Base-by-base conservation (phyloP, 306 rosid species). In the Quercus robur region DNA sequence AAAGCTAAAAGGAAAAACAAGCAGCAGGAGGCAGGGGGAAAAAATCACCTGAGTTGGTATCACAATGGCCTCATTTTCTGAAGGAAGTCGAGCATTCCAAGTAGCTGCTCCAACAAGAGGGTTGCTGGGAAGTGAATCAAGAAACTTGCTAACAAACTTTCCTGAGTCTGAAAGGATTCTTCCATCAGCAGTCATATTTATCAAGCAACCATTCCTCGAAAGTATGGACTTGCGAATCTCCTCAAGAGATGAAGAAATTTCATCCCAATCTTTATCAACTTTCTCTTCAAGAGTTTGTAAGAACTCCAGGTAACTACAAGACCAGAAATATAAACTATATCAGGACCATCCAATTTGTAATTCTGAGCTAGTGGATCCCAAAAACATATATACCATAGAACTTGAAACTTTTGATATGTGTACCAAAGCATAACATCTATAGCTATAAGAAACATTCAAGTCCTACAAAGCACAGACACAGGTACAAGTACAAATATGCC, bases 11-110 rank as follows among this genome's bases (percentile, higher is more conserved):
- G 59, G 74, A 30, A 68, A 23, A 46, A 51, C 56, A 67, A 31
- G 73, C 56, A 61, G 46, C 62, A 4, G 58, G 74, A 73, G 58
- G 67, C 75, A 75, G 62, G 76, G 51, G 62, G 69, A 49, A 74
- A 84, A 78, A 79, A 75, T 75, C 74, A 91, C 99, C 96, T 95
- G 98, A 76, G 99, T 93, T 55, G 99, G 98, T 57, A 95, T 80
- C 79, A 91, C 94, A 28, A 95, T 88, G 78, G 99, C 99, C 81
- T 95, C 99, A 81, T 93, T 93, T 78, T 62, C 85, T 73, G 82
- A 82, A 41, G 93, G 87, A 73, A 90, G 90, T 69, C 85, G 88
- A 56, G 81, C 91, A 85, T 89, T 84, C 94, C 93, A 89, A 82
- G 72, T 33, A 72, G 88, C 70, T 78, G 79, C 52, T 75, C 86